These are phyloP conservation scores for Gastrolobium bilobum DNA, from an alignment of 306 rosid genomes.

Conservation along the genomic window DNA sequence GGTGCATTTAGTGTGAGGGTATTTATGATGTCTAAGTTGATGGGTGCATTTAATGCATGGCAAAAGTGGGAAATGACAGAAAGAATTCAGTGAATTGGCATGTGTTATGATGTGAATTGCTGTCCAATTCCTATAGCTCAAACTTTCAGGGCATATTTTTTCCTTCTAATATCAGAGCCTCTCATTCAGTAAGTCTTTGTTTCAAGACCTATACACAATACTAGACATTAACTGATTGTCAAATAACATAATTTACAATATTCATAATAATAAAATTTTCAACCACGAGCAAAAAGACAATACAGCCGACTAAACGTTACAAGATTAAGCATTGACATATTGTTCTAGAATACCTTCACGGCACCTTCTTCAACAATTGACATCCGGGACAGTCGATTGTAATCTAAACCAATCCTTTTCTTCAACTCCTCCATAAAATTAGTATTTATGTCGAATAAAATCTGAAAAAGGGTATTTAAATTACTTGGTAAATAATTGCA, in stretches of 20 bases:
- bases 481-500: slow-evolving; percentile 38
- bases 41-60: background rate
- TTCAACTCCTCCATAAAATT: slow-evolving; percentile 73
- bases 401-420: slow-evolving; percentile 79
- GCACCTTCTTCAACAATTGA: slow-evolving; percentile 83
- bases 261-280: background rate
- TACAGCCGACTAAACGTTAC: slow-evolving; percentile 27
- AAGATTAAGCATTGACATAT: slow-evolving; percentile 33
- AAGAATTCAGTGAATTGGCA: background rate
- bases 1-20: background rate
- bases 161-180: background rate
- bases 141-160: background rate
- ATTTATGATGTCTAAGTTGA: background rate
- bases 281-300: slow-evolving; percentile 28
- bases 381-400: slow-evolving; percentile 69
- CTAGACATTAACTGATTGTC: slow-evolving; percentile 22
- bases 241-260: slow-evolving; percentile 24
- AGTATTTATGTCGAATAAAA: slow-evolving; percentile 69
- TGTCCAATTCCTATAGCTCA: slow-evolving; percentile 2
- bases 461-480: slow-evolving; percentile 56
- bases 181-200: background rate
- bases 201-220: slow-evolving; percentile 1
- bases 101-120: background rate
- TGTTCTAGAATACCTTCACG: slow-evolving; percentile 60
- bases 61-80: background rate